Base-by-base conservation (phyloP, 257 asterid genomes). In the Haberlea rhodopensis region DNA sequence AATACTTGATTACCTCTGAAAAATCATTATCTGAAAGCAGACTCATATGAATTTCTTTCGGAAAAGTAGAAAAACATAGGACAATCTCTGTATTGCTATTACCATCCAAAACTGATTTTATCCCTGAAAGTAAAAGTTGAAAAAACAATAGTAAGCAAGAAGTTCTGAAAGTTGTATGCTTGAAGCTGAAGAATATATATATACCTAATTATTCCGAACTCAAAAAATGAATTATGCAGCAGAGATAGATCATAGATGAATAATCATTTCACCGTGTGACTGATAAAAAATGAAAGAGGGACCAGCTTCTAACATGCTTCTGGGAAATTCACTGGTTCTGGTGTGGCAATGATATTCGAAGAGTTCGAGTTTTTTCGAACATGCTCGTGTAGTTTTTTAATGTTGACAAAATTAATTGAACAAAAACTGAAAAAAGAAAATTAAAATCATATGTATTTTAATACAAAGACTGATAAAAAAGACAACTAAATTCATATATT, bases 21-120 rank as follows among this genome's bases (percentile, higher is more conserved):
- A 82, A 43, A 79, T 82, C 81, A 55, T 16, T 73, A 68, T 85
- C 87, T 24, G 89, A 77, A 63, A 88, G 78, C 73, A 71, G 26
- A 63, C 58, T 60, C 8, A 73, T 62, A 62, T 62, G 37, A 53
- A 81, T 67, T 72, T 82, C 91, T 28, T 68, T 40, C 53, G 83
- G 82, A 70, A 71, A 48, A 29, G 60, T 68, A 57, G 89, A 77
- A 63, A 77, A 65, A 22, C 62, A 67, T 63, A 85, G 82, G 62
- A 69, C 24, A 57, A 51, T 68, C 67, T 80, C 87, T 1, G 27
- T 24, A 40, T 62, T 70, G 60, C 49, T 67, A 69, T 77, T 82
- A 49, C 68, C 68, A 1, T 13, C 40, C 24, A 78, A 20, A 74
- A 52, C 60, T 68, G 52, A 37, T 71, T 63, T 73, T 5, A 84